These are phyloP conservation scores for Sambucus nigra DNA, from an alignment of 129 eudicot species.

Conservation along the genomic window DNA sequence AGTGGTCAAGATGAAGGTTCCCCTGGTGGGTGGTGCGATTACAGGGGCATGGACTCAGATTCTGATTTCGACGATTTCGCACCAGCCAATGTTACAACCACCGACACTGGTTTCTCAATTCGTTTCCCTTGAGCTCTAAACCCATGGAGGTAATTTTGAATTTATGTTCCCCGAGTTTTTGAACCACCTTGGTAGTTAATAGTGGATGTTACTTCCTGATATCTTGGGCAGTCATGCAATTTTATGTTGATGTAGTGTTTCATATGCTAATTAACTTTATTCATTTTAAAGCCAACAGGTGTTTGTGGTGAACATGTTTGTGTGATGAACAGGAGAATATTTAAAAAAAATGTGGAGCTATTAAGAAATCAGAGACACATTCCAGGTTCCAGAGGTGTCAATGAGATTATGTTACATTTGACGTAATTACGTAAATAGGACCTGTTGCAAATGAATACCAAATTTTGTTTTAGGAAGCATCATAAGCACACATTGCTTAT, in stretches of 20 bases:
- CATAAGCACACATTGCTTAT: too few species aligned
- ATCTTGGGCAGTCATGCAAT: not conserved
- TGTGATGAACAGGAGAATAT: not conserved
- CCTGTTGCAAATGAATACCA: too few species aligned
- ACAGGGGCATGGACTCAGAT: conserved; percentile 45
- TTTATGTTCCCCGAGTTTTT: not conserved
- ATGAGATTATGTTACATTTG: too few species aligned
- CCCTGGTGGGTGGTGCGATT: conserved; percentile 41
- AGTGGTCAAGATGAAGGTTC: conserved; percentile 42
- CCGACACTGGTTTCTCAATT: conserved; percentile 52
- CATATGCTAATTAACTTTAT: not conserved
- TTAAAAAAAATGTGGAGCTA: too few species aligned
- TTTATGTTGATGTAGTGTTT: conserved; percentile 6
- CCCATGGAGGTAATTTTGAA: not conserved
- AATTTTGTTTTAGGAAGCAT: too few species aligned
- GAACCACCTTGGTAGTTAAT: not conserved
- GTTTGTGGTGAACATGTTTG: not conserved
- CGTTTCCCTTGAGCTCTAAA: conserved; percentile 35
- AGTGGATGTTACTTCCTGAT: not conserved
- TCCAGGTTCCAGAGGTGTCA: too few species aligned
- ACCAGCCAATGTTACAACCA: conserved; percentile 26
- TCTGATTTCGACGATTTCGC: conserved; percentile 83
- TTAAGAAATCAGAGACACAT: too few species aligned
- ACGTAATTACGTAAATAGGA: too few species aligned
- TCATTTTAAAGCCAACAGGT: not conserved